Percentiles rank a stretch among this genome's conserved stretches.
Evolutionary conservation across 306 rosid species (phyloP).

Genomic region (Malus fusca): DNA sequence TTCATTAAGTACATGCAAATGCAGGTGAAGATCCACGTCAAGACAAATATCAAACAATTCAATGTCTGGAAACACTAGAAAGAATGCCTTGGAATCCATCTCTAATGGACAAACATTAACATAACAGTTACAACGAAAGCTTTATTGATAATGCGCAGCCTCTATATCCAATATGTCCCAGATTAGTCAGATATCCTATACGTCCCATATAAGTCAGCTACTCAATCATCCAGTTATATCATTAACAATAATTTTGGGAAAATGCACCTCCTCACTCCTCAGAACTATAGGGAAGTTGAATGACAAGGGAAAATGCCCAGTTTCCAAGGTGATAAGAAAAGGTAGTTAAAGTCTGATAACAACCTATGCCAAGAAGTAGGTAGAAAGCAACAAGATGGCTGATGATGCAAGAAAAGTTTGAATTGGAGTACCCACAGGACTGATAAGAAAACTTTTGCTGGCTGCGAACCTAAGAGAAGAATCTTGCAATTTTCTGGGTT

Average conservation of each 20-base stretch:
- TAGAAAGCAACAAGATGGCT: background rate
- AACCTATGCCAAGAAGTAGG: background rate
- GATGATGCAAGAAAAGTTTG: background rate
- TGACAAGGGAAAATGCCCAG: background rate
- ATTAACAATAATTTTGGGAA: too few species aligned
- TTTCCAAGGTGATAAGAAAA: background rate
- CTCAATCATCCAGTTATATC: too few species aligned
- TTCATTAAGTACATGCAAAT: background rate
- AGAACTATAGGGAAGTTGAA: background rate
- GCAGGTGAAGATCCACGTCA: background rate
- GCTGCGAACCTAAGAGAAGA: slow-evolving; percentile 35
- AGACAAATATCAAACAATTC: background rate
- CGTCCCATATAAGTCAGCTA: background rate
- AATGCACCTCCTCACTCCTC: too few species aligned
- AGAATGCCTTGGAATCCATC: background rate
- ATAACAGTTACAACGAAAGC: background rate
- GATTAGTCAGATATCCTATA: too few species aligned
- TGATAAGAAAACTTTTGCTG: slow-evolving; percentile 1
- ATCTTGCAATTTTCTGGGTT: slow-evolving; percentile 20
- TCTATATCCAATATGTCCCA: background rate
- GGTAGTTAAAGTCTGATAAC: background rate
- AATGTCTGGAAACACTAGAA: background rate
- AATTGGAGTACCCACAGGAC: background rate
- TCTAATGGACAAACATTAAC: background rate
- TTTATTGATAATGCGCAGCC: background rate